These are phyloP conservation scores for Dipodascus albidus DNA, from an alignment of 805 yeast species.

Conservation along the genomic window DNA sequence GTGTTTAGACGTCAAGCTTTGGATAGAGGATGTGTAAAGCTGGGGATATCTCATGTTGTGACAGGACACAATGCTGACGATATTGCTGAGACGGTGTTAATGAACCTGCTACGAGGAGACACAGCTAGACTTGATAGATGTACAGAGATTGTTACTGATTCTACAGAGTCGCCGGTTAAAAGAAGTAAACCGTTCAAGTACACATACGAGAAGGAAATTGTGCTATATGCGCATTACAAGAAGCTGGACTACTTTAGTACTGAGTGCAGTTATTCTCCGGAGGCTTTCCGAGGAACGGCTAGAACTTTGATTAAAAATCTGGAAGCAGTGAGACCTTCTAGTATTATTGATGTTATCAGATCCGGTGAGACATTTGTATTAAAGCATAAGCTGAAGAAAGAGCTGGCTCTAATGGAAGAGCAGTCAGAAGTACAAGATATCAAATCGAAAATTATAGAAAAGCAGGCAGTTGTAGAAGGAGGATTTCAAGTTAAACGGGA, in stretches of 20 bases:
- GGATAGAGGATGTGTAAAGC: constrained; percentile 86
- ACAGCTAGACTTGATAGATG: constrained; percentile 84
- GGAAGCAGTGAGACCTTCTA: constrained; percentile 82
- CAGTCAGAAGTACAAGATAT: background rate
- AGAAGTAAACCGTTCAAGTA: constrained; percentile 94
- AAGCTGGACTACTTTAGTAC: constrained; percentile 92
- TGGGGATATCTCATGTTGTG: constrained; percentile 80
- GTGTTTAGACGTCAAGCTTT: constrained; percentile 92
- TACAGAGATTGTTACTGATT: constrained; percentile 72
- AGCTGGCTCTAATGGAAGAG: constrained; percentile 5
- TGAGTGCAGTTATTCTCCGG: constrained; percentile 97
- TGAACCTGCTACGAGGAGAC: constrained; percentile 95
- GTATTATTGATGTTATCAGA: constrained; percentile 87
- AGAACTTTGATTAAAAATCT: constrained; percentile 81
- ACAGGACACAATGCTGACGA: constrained; percentile 99
- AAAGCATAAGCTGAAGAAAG: constrained; percentile 13
- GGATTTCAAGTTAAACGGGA: constrained; percentile 8
- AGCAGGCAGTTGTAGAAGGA: background rate
- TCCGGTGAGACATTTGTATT: constrained; percentile 82
- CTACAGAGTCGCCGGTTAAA: constrained; percentile 75
- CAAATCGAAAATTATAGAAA: background rate
- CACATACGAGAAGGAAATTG: constrained; percentile 94
- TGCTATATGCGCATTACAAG: constrained; percentile 91
- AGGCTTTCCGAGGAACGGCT: constrained; percentile 96
- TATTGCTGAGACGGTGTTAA: constrained; percentile 95